Percentiles rank a stretch among this genome's conserved stretches.
Evolutionary conservation across 805 yeast genomes (phyloP).

Genomic region (Candida anglica): DNA sequence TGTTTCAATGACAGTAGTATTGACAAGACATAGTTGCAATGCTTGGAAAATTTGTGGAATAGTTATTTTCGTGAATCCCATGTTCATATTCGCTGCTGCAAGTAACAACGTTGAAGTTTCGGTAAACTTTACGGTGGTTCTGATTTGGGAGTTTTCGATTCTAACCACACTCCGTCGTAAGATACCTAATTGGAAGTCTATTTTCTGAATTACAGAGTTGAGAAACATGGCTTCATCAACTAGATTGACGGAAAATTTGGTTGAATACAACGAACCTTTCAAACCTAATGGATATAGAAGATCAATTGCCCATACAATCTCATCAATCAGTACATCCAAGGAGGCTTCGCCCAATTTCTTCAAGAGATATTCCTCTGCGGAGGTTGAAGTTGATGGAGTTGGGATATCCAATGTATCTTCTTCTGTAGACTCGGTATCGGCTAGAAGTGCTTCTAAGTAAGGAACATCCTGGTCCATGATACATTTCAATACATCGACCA

Average conservation of each 20-base stretch:
- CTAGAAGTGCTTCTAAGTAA: constrained; percentile 8
- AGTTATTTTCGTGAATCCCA: constrained; percentile 29
- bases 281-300: constrained; percentile 13
- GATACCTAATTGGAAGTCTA: constrained; percentile 14
- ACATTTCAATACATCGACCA: constrained; percentile 7
- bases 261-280: constrained; percentile 14
- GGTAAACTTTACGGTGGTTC: constrained; percentile 11
- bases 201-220: constrained; percentile 15
- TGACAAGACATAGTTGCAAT: constrained; percentile 10
- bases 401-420: background rate
- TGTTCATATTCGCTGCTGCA: constrained; percentile 11
- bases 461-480: constrained; percentile 11
- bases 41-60: constrained; percentile 20
- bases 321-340: constrained; percentile 13
- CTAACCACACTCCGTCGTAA: constrained; percentile 14
- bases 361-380: too few relatives aligned
- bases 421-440: background rate
- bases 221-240: constrained; percentile 9
- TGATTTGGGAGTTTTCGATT: constrained; percentile 22
- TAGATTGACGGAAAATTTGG: constrained; percentile 11
- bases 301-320: constrained; percentile 16
- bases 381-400: background rate
- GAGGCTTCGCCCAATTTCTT: constrained; percentile 9
- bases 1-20: too few relatives aligned
- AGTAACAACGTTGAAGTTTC: constrained; percentile 8